These are phyloP conservation scores for Gossypium turneri DNA, from an alignment of 345 rosid genomes.

Conservation along the genomic window DNA sequence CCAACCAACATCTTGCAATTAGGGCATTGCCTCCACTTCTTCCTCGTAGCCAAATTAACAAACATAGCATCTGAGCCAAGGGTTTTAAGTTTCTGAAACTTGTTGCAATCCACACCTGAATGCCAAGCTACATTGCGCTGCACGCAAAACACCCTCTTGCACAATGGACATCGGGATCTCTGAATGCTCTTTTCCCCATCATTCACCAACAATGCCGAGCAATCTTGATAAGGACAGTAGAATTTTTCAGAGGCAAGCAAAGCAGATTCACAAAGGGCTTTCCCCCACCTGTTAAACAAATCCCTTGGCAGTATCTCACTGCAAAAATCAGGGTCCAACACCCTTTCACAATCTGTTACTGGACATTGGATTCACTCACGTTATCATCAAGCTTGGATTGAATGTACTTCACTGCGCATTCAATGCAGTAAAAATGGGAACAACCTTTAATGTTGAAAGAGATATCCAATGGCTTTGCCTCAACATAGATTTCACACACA, in stretches of 20 bases:
- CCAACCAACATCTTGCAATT: neutral
- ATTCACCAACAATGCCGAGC: slow-evolving; percentile 40
- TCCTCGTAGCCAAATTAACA: neutral
- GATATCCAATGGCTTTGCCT: neutral
- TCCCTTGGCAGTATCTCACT: slow-evolving; percentile 17
- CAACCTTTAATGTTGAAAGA: slow-evolving; percentile 37
- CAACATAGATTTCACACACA: no score
- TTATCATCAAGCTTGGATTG: slow-evolving; percentile 36
- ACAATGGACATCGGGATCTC: slow-evolving; percentile 37
- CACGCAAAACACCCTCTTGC: slow-evolving; percentile 41
- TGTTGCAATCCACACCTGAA: slow-evolving; percentile 28
- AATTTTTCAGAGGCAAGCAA: slow-evolving; percentile 24
- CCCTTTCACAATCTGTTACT: slow-evolving; percentile 23
- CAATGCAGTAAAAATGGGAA: slow-evolving; percentile 35
- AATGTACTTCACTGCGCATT: slow-evolving; percentile 33
- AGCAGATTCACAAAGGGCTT: slow-evolving; percentile 20
- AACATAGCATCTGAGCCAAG: neutral
- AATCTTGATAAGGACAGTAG: slow-evolving; percentile 44
- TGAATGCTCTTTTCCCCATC: slow-evolving; percentile 22
- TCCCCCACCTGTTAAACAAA: slow-evolving; percentile 43
- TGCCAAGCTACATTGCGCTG: slow-evolving; percentile 55
- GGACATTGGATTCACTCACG: slow-evolving; percentile 31
- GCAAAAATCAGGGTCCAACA: slow-evolving; percentile 38
- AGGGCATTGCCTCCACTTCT: slow-evolving; percentile 4
- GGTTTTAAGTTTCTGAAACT: slow-evolving; percentile 31